phyloP scores from a whole-genome alignment of 2,329 filamentous ascomycete genomes.

The Exserohilum rostratum region DNA sequence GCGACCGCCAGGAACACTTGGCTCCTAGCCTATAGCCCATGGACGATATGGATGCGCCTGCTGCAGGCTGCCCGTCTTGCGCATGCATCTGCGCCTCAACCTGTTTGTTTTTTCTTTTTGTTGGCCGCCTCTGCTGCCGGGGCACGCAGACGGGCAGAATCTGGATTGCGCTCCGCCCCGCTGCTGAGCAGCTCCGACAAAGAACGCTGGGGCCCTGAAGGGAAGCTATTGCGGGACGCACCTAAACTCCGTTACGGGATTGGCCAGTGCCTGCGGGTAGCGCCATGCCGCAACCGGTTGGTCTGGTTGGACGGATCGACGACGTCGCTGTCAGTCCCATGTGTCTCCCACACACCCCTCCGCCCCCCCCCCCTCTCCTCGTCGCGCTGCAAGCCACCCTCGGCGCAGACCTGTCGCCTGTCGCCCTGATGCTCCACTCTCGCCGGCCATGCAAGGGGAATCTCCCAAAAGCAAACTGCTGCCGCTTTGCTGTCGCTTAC shows the following conservation, averaged over 20 bases:
- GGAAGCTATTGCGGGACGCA: slow-evolving; percentile 38
- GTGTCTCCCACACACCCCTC: slow-evolving; percentile 4
- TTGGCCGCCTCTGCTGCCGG: not conserved
- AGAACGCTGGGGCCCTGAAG: slow-evolving; percentile 10
- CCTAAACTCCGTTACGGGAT: slow-evolving; percentile 38
- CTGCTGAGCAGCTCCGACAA: slow-evolving; percentile 16
- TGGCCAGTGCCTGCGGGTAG: slow-evolving; percentile 29
- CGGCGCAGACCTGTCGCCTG: slow-evolving; percentile 23
- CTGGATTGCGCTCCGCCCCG: slow-evolving; percentile 8
- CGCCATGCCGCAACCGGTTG: slow-evolving; percentile 27
- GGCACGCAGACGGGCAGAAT: slow-evolving; percentile 10
- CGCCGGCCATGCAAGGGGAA: slow-evolving; percentile 21
- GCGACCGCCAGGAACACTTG: slow-evolving; percentile 23
- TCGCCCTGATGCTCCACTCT: slow-evolving; percentile 24
- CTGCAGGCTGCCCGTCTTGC: not conserved
- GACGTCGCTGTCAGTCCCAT: slow-evolving; percentile 39
- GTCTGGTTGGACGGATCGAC: slow-evolving; percentile 31
- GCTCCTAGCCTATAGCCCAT: slow-evolving; percentile 7
- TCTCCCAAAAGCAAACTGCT: not conserved
- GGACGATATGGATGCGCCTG: not conserved
- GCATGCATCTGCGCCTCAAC: not conserved
- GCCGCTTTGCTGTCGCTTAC: slow-evolving; percentile 13
- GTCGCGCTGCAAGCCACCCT: too few relatives aligned
- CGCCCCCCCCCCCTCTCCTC: not conserved
- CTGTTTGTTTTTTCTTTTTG: not conserved